Evolutionary conservation across 345 rosid species (phyloP), one percentile per base, ranked within the genome.

Genomic region (Eucalyptus caleyi): DNA sequence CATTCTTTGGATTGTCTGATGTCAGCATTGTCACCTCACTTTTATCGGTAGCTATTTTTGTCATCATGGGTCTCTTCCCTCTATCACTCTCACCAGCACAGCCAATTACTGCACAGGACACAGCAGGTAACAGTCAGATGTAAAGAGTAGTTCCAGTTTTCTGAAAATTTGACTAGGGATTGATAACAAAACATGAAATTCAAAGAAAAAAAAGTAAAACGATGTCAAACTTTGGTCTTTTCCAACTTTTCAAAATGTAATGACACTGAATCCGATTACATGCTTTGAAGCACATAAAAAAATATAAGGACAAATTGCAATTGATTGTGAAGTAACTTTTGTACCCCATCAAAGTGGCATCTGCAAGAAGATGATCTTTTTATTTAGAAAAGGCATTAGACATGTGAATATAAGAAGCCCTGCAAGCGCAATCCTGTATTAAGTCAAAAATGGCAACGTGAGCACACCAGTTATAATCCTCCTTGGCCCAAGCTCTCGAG

Each of bases 1-100:
- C 99, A 90, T 82, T 94, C 94, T 91, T 94, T 11, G 97, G 98
- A 93, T 98, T 96, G 94, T 95, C 98, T 86, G 97, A 97, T 89
- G 99, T 98, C 91, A 98, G 91, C 89, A 98, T 94, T 34, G 99
- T 98, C 91, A 98, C 96, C 27, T 98, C 99, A 77, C 99, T 98
- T 95, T 95, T 98, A 50, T 97, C 96, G 1, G 98, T 96, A 19
- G 98, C 96, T 27, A 98, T 95, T 93, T 98, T 96, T 24, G 98
- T 94, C 98, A 97, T 94, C 91, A 95, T 49, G 16, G 98, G 99
- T 93, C 99, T 93, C 91, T 95, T 97, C 67, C 96, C 99, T 93
- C 97, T 94, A 72, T 95, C 99, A 16, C 90, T 92, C 92, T 95
- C 99, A 53, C 98, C 99, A 81, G 91, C 91, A 88, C 98, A 96